Conservation (phyloP, 2,329 filamentous ascomycete species). For the Exophiala bonariae region DNA sequence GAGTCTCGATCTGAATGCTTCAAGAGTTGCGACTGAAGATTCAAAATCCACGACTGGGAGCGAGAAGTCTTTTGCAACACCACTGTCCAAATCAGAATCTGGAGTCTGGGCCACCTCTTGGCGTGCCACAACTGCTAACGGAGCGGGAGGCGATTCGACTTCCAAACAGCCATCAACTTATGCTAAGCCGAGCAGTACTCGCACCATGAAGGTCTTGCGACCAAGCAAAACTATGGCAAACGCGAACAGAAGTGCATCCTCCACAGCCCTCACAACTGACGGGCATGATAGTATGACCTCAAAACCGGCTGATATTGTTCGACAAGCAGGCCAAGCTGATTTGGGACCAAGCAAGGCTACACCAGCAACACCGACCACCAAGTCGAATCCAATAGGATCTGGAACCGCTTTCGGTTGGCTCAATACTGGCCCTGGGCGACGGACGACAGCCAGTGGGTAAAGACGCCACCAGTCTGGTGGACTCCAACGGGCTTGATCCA, state of each 20-base stretch:
- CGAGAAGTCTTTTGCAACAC: conserved; percentile 32
- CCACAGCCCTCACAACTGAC: conserved; percentile 25
- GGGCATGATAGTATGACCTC: conserved; percentile 20
- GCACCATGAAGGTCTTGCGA: conserved; percentile 88
- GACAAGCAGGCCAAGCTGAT: conserved; percentile 8
- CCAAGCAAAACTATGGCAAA: conserved; percentile 62
- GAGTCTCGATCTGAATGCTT: conserved; percentile 18
- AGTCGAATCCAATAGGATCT: conserved; percentile 82
- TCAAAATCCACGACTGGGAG: conserved; percentile 31
- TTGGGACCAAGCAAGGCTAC: conserved; percentile 11
- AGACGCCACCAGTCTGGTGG: too few relatives aligned
- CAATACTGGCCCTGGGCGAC: conserved; percentile 48
- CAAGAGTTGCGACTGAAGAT: conserved; percentile 19
- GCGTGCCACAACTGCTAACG: conserved; percentile 20
- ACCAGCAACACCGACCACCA: conserved; percentile 32
- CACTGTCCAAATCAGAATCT: conserved; percentile 25
- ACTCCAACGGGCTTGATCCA: too few relatives aligned
- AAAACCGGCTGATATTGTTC: conserved; percentile 9
- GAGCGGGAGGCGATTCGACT: conserved; percentile 10
- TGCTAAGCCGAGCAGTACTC: conserved; percentile 34
- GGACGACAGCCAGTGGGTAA: conserved; percentile 24
- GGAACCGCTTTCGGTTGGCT: conserved; percentile 94
- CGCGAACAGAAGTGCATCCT: conserved; percentile 41
- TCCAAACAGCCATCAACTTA: conserved; percentile 24
- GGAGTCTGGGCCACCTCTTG: conserved; percentile 29